Evolutionary conservation across 768 basidiomycete species (phyloP).

Genomic region (Amanita rimosa): DNA sequence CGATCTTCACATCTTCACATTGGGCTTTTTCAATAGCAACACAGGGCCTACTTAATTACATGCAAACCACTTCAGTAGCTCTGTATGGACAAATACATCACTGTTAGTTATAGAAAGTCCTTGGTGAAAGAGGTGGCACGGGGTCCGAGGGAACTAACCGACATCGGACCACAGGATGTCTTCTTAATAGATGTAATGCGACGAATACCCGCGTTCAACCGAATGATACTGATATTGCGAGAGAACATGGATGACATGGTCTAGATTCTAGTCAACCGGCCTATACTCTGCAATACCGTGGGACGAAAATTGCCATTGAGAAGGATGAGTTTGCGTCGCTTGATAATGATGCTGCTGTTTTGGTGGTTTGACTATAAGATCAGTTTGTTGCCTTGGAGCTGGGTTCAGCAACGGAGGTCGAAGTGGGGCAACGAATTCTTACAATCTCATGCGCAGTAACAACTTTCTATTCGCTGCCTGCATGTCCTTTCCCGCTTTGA

Average conservation of each 20-base stretch:
- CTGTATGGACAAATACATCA: too few relatives aligned
- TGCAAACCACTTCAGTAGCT: too few relatives aligned
- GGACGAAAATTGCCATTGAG: conserved; percentile 1
- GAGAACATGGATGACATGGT: neutral
- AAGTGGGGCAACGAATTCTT: conserved; percentile 17
- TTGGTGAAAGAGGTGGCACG: too few relatives aligned
- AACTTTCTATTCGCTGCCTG: conserved; percentile 67
- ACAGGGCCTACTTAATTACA: too few relatives aligned
- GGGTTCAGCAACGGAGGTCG: neutral
- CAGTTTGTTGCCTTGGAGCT: conserved; percentile 61
- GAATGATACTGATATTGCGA: neutral
- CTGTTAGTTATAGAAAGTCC: too few relatives aligned
- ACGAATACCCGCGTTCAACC: neutral
- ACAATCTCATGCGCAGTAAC: conserved; percentile 78
- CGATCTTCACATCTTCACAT: too few relatives aligned
- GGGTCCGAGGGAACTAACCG: too few relatives aligned
- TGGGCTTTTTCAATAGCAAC: too few relatives aligned
- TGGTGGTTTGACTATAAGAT: conserved; percentile 58
- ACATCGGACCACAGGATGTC: too few relatives aligned
- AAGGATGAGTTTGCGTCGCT: neutral
- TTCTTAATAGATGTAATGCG: too few relatives aligned
- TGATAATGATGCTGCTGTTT: conserved; percentile 19
- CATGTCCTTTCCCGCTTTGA: conserved; percentile 63
- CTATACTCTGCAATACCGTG: neutral
- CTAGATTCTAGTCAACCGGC: neutral